A percentile compares a stretch with the other conserved stretches of the same genome.
These are phyloP conservation scores for Chlamydomonas sp. DNA, from an alignment of 139 green algal species.

Conservation along the genomic window DNA sequence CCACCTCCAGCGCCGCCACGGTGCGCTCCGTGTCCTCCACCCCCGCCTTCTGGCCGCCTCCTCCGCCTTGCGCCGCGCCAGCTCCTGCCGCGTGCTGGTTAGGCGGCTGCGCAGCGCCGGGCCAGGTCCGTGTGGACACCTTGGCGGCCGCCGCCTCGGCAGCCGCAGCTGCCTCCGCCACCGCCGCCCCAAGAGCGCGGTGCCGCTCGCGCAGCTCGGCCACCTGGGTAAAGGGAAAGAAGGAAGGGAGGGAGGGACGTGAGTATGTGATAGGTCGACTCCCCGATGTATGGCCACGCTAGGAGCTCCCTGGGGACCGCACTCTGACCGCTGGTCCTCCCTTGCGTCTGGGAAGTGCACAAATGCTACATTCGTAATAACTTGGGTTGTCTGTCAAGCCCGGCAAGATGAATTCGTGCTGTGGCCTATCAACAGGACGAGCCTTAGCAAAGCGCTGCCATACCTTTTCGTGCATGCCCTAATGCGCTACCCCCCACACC, in stretches of 20 bases:
- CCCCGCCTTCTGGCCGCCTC: constrained; percentile 13
- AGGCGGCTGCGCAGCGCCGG: no score
- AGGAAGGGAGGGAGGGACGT: not conserved
- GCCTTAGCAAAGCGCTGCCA: not conserved
- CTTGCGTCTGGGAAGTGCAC: no score
- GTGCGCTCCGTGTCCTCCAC: constrained; percentile 3
- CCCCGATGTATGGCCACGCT: no score
- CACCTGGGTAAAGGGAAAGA: not conserved
- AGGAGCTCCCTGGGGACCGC: no score
- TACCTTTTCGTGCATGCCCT: not conserved
- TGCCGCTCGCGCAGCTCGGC: not conserved
- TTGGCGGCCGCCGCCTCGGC: not conserved
- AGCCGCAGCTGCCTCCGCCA: not conserved
- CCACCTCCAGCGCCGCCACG: not conserved
- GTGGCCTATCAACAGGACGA: no score
- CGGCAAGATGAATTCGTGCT: no score
- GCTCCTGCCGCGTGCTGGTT: not conserved
- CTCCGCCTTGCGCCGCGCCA: not conserved
- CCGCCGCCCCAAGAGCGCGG: not conserved
- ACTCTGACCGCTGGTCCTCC: no score
- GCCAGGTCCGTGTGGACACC: not conserved
- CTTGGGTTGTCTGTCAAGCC: no score
- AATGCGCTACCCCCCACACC: not conserved
- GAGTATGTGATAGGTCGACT: no score
- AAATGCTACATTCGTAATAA: no score